phyloP scores from a whole-genome alignment of 2,329 filamentous ascomycete genomes.

The Diaporthe citriasiana region DNA sequence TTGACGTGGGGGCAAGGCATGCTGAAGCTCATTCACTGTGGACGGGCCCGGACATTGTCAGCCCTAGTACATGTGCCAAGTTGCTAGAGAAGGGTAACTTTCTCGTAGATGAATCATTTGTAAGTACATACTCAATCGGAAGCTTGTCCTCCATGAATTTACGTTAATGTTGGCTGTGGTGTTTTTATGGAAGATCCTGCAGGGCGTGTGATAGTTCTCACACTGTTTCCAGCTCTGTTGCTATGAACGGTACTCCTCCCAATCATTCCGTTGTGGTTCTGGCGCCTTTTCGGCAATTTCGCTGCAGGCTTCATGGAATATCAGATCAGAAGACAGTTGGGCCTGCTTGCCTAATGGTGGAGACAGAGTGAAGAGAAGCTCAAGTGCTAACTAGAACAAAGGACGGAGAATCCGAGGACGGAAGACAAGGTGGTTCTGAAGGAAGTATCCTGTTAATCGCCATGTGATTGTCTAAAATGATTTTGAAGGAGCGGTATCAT shows the following conservation, averaged over 20 bases:
- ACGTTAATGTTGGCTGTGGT: background rate
- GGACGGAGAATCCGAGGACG: background rate
- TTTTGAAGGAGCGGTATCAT: background rate
- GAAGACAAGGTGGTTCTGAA: no score
- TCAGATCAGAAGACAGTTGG: background rate
- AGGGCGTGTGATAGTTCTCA: background rate
- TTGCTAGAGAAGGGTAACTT: background rate
- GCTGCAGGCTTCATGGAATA: background rate
- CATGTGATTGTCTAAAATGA: background rate
- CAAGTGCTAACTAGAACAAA: background rate
- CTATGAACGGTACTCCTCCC: background rate
- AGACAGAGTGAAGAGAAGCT: no score
- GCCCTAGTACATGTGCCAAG: background rate
- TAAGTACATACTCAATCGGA: background rate
- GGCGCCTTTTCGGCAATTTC: background rate
- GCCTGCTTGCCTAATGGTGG: background rate
- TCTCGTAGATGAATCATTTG: background rate
- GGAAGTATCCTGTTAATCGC: background rate
- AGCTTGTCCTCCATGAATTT: background rate
- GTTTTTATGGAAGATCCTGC: background rate
- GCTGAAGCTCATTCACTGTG: background rate
- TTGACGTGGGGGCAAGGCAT: background rate
- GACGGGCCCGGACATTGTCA: background rate
- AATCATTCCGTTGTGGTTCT: no score
- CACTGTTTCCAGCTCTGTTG: background rate